Conservation (phyloP, 176 grass and related monocot species). For the Bromus sterilis region DNA sequence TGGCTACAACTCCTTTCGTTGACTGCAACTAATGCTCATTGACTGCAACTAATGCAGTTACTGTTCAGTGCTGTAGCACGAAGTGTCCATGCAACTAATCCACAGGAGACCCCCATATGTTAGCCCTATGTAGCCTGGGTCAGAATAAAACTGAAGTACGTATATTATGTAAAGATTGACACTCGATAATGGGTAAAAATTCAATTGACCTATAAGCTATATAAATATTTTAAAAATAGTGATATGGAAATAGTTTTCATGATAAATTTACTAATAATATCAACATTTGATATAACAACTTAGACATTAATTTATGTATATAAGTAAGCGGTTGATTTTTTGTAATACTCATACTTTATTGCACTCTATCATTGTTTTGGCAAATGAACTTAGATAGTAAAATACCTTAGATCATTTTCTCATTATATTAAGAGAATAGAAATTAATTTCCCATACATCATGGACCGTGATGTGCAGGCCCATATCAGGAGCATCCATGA, state of each 20-base stretch:
- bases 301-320: not conserved
- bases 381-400: not conserved
- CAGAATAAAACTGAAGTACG: too few relatives aligned
- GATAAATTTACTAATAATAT: not conserved
- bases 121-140: too few relatives aligned
- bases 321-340: not conserved
- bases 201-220: too few relatives aligned
- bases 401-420: not conserved
- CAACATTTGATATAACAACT: not conserved
- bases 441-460: not conserved
- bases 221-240: too few relatives aligned
- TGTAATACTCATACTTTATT: not conserved
- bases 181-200: too few relatives aligned
- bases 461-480: conserved; percentile 16
- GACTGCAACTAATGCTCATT: too few relatives aligned
- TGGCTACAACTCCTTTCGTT: too few relatives aligned
- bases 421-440: not conserved
- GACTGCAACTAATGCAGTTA: too few relatives aligned
- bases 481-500: conserved; percentile 65
- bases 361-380: not conserved
- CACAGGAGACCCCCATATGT: too few relatives aligned
- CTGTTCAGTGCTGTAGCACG: too few relatives aligned
- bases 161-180: too few relatives aligned
- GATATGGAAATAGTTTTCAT: not conserved
- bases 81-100: too few relatives aligned